Conservation (phyloP, 1,284 basidiomycete species). For the Malassezia japonica region DNA sequence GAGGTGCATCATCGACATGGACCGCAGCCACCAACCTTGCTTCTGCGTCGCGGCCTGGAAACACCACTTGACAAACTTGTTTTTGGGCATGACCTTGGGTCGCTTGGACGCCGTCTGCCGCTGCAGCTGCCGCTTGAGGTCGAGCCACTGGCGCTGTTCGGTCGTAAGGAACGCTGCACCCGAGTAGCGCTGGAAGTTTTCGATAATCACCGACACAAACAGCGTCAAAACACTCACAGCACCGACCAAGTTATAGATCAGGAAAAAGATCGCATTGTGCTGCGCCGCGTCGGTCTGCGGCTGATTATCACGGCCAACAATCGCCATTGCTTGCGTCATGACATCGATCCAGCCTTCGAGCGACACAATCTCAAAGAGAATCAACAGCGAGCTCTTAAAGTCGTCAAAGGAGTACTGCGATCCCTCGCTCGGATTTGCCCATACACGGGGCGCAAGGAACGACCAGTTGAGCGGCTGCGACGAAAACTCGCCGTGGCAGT, state of each 20-base stretch:
- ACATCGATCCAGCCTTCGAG: conserved; percentile 91
- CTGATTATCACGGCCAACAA: conserved; percentile 55
- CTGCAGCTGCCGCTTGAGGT: conserved; percentile 76
- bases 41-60: conserved; percentile 81
- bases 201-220: conserved; percentile 73
- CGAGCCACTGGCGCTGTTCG: conserved; percentile 90
- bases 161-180: conserved; percentile 64
- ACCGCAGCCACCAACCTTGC: conserved; percentile 83
- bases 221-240: conserved; percentile 61
- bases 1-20: conserved; percentile 71
- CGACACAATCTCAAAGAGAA: conserved; percentile 92
- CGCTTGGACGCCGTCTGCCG: conserved; percentile 78
- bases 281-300: conserved; percentile 35
- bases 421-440: conserved; percentile 74
- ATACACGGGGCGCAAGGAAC: conserved; percentile 71
- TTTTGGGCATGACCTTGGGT: conserved; percentile 59
- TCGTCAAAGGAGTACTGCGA: conserved; percentile 84
- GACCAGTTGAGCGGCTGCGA: conserved; percentile 53
- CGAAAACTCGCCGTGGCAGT: conserved; percentile 70
- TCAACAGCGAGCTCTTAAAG: conserved; percentile 74
- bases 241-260: conserved; percentile 85
- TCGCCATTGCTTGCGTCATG: conserved; percentile 70
- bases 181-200: conserved; percentile 76
- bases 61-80: conserved; percentile 68
- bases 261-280: conserved; percentile 72